phyloP scores from a whole-genome alignment of 345 rosid species.

The Odontarrhena argentea region DNA sequence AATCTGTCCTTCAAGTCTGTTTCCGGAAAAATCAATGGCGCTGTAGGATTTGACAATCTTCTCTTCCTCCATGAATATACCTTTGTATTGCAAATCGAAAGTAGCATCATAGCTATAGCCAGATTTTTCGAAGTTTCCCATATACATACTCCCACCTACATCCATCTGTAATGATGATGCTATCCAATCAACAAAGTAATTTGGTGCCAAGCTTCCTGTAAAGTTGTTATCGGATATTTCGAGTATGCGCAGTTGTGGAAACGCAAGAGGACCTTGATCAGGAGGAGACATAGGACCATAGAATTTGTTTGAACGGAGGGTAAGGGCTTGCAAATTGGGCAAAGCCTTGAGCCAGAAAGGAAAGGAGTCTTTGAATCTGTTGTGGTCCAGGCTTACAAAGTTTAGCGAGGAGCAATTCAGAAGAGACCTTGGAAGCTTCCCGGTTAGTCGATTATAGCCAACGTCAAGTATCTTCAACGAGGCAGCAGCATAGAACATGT shows the following conservation, averaged over 20 bases:
- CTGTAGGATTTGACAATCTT: neutral
- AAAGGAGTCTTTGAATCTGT: neutral
- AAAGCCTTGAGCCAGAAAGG: slow-evolving; percentile 26
- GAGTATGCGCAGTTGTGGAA: neutral
- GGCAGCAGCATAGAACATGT: neutral
- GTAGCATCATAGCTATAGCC: no score
- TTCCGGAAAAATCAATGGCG: neutral
- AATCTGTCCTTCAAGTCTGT: neutral
- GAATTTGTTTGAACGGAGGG: neutral
- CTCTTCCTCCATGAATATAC: neutral
- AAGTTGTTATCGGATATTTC: neutral
- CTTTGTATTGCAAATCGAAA: neutral
- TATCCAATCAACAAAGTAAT: neutral
- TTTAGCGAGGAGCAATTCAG: neutral
- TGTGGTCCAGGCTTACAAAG: slow-evolving; percentile 23
- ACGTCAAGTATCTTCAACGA: neutral
- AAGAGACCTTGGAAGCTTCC: slow-evolving; percentile 28
- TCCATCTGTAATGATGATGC: neutral
- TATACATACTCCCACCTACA: neutral
- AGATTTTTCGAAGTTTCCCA: neutral
- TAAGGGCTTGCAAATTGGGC: slow-evolving; percentile 9
- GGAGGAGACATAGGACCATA: slow-evolving; percentile 8
- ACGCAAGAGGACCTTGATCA: slow-evolving; percentile 6
- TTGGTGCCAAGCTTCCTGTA: neutral
- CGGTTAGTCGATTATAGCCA: neutral